Base-by-base conservation (phyloP, 441 rosid genomes). In the Eutrema salsugineum region DNA sequence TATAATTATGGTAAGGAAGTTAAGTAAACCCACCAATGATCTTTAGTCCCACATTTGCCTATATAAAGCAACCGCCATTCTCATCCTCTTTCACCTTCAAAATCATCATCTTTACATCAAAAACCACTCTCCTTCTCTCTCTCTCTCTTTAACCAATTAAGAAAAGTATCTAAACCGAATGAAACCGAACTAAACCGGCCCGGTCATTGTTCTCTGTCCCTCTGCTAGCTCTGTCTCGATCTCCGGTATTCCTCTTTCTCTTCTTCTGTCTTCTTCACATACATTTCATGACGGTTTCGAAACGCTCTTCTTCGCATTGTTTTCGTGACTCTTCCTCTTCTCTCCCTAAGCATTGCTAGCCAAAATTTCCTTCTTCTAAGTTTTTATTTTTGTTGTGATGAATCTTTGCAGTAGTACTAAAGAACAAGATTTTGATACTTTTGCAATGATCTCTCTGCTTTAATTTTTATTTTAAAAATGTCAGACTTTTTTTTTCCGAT, bases 281-380 rank as follows among this genome's bases (percentile, higher is more conserved):
- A 53, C 20, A 40, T 58, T 35, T 51, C 76, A 77, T 70, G 76
- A 38, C 36, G 11, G 12, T 19, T 77, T 36, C 16, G 20, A 75
- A 75, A 75, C 70, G 65, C 55, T 68, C 78, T 36, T 36, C 73
- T 61, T 30, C 8, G 56, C 79, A 76, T 64, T 64, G 56, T 64
- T 76, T 57, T 58, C 67, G 76, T 71, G 71, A 50, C 71, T 63
- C 4, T 56, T 54, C 3, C 36, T 63, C 43, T 60, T 43, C 10
- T 6, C 3, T 32, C 35, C 49, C 12, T 27, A 22, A 5, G 35
- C 46, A 40, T 63, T n/a, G n/a, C n/a, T 22, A 39, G 10, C 63
- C 38, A 57, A 59, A 9, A 7, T 1, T 8, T 27, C 9, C 10
- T 28, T 3, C 20, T 22, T 57, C 7, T n/a, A 15, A 39, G 11